These are phyloP conservation scores for Amphibolis antarctica DNA, from an alignment of 106 monocot genomes.

Conservation along the genomic window DNA sequence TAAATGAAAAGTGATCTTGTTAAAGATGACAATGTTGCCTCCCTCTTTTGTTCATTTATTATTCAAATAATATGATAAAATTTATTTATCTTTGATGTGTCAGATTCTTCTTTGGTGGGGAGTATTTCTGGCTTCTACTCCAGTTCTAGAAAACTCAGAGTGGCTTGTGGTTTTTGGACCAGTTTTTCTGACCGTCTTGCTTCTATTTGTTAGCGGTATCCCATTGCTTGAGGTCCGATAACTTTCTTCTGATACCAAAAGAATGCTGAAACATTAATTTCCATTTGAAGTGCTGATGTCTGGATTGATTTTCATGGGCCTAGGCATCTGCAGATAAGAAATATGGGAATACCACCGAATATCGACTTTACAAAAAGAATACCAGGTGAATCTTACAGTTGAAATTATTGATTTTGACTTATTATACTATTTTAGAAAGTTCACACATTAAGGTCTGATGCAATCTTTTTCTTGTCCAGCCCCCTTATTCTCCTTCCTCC, in stretches of 20 bases:
- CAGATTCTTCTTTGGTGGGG: conserved; percentile 99
- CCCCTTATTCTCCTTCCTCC: conserved; percentile 80
- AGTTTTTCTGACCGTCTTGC: conserved; percentile 61
- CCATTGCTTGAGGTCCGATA: conserved; percentile 80
- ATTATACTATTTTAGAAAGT: not conserved
- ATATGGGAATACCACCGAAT: conserved; percentile 34
- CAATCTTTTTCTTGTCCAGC: conserved; percentile 26
- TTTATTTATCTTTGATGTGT: conserved; percentile 1
- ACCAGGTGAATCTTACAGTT: conserved; percentile 47
- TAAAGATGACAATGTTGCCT: not conserved
- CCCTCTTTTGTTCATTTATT: not conserved
- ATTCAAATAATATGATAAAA: not conserved
- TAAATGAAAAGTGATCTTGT: not conserved
- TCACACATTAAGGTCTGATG: not conserved
- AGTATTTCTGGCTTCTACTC: conserved; percentile 88
- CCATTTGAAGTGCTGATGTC: not conserved
- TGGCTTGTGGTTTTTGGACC: conserved; percentile 82
- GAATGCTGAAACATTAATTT: not conserved
- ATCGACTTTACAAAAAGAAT: conserved; percentile 56
- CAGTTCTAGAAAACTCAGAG: conserved; percentile 61
- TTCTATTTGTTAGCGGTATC: conserved; percentile 88
- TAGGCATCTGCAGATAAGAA: conserved; percentile 80
- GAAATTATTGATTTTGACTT: not conserved
- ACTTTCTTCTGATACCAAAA: not conserved
- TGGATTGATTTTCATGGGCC: not conserved